These are phyloP conservation scores for Metschnikowia continentalis DNA, from an alignment of 805 yeast species.

Conservation along the genomic window DNA sequence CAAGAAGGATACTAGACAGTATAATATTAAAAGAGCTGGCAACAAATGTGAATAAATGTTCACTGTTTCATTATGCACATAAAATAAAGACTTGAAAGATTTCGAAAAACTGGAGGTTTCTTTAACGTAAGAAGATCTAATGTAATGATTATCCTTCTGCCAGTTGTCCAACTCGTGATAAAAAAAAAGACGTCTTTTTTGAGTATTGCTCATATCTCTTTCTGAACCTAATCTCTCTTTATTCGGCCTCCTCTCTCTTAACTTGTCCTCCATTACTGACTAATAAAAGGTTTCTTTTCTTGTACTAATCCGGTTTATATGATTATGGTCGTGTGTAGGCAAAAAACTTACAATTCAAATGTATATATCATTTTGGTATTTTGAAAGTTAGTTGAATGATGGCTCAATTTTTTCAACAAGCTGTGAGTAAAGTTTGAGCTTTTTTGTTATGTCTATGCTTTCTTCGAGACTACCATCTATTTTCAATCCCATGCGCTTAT, in stretches of 20 bases:
- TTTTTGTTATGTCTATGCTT: conserved; percentile 14
- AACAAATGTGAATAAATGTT: conserved; percentile 66
- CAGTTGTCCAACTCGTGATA: conserved; percentile 64
- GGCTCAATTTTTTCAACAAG: conserved; percentile 11
- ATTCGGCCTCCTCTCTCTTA: neutral
- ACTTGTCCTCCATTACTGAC: neutral
- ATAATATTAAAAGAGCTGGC: conserved; percentile 30
- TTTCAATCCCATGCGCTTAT: conserved; percentile 28
- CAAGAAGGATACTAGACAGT: neutral
- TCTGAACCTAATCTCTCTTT: neutral
- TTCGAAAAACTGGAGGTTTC: conserved; percentile 45
- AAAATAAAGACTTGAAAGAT: conserved; percentile 48
- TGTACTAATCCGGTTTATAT: neutral
- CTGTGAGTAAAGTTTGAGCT: conserved; percentile 12
- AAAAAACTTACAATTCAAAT: neutral
- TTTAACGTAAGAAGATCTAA: conserved; percentile 59
- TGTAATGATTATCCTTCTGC: conserved; percentile 72
- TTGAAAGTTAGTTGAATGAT: conserved; percentile 5
- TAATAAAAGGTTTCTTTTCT: neutral
- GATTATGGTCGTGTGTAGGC: neutral
- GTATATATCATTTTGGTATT: too few relatives aligned
- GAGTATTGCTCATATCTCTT: neutral
- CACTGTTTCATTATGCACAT: conserved; percentile 66
- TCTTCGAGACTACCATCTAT: conserved; percentile 13
- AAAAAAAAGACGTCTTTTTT: conserved; percentile 14